A percentile compares a stretch with the other conserved stretches of the same genome.
Evolutionary conservation across 2,329 filamentous ascomycete species (phyloP).

Genomic region (Dothiorella sarmentorum): DNA sequence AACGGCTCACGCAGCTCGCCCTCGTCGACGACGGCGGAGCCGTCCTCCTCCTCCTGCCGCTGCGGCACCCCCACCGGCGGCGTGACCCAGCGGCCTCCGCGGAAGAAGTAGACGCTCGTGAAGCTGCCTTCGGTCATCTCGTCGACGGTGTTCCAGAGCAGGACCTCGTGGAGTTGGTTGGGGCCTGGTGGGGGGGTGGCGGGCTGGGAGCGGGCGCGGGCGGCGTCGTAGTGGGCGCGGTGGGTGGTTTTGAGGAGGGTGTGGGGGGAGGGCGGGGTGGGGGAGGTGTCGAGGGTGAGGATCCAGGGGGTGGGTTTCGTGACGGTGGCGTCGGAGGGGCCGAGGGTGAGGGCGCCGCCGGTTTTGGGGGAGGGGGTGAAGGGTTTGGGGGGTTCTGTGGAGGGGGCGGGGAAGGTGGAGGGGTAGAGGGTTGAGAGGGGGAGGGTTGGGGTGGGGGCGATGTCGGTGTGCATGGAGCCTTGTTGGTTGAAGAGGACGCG

Average conservation of each 20-base stretch:
- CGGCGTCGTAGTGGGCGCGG: conserved; percentile 67
- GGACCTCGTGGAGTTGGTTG: conserved; percentile 56
- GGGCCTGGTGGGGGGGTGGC: conserved; percentile 34
- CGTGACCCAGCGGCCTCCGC: conserved; percentile 72
- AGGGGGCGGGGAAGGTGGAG: conserved; percentile 45
- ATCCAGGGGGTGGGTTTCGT: conserved; percentile 37
- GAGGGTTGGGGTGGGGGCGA: conserved; percentile 38
- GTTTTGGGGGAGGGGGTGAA: conserved; percentile 35
- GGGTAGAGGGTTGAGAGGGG: conserved; percentile 58
- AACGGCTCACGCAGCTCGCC: conserved; percentile 36
- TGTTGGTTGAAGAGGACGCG: conserved; percentile 51
- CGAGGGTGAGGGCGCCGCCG: conserved; percentile 34
- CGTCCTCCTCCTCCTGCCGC: background rate
- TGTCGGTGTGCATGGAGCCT: conserved; percentile 37
- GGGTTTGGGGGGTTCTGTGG: conserved; percentile 23
- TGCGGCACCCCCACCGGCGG: conserved; percentile 51
- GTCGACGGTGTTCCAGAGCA: conserved; percentile 64
- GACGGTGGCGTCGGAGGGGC: conserved; percentile 23
- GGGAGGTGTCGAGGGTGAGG: conserved; percentile 52
- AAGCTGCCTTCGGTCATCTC: conserved; percentile 82
- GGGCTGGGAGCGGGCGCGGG: conserved; percentile 61
- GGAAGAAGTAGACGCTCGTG: conserved; percentile 78
- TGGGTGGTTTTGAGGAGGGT: conserved; percentile 84
- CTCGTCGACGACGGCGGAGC: conserved; percentile 26
- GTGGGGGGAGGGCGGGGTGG: conserved; percentile 57